Conservation (phyloP, 148 eudicot species). For the Spergularia marina region DNA sequence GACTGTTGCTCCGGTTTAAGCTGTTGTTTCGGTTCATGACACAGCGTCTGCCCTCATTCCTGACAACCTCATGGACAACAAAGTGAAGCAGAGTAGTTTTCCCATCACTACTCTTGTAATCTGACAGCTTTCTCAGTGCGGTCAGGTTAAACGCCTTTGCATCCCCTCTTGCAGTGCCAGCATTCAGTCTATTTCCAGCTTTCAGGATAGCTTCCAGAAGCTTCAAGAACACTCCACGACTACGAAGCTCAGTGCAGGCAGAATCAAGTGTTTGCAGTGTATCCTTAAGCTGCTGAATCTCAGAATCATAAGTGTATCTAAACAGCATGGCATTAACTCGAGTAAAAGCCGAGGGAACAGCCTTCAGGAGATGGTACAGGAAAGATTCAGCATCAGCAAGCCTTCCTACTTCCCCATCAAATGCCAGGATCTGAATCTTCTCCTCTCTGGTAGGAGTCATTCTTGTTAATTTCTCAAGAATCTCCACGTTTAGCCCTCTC, state of each 20-base stretch:
- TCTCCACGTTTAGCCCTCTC: constrained; percentile 52
- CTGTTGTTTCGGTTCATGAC: constrained; percentile 47
- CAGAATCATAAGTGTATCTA: constrained; percentile 47
- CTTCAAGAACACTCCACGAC: constrained; percentile 67
- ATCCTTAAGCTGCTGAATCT: constrained; percentile 49
- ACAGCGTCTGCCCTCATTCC: constrained; percentile 81
- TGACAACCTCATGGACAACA: constrained; percentile 78
- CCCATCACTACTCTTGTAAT: constrained; percentile 81
- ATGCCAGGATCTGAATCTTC: constrained; percentile 48
- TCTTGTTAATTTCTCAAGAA: constrained; percentile 67
- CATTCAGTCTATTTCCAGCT: constrained; percentile 85
- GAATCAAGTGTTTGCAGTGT: constrained; percentile 51
- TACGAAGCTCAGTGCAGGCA: constrained; percentile 66
- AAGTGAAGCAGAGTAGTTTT: constrained; percentile 81
- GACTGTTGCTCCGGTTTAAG: constrained; percentile 29
- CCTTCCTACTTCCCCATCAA: constrained; percentile 57
- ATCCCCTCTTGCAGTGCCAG: constrained; percentile 83
- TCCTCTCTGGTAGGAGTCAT: constrained; percentile 75
- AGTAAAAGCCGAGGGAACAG: constrained; percentile 71
- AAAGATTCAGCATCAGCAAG: constrained; percentile 92
- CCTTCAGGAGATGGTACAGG: constrained; percentile 61
- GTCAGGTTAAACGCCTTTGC: constrained; percentile 82
- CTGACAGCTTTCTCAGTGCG: constrained; percentile 69
- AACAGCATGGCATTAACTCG: constrained; percentile 75
- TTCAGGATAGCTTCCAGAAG: constrained; percentile 85